These are phyloP conservation scores for Pleurotus tuoliensis DNA, from an alignment of 768 basidiomycete species.

Conservation along the genomic window DNA sequence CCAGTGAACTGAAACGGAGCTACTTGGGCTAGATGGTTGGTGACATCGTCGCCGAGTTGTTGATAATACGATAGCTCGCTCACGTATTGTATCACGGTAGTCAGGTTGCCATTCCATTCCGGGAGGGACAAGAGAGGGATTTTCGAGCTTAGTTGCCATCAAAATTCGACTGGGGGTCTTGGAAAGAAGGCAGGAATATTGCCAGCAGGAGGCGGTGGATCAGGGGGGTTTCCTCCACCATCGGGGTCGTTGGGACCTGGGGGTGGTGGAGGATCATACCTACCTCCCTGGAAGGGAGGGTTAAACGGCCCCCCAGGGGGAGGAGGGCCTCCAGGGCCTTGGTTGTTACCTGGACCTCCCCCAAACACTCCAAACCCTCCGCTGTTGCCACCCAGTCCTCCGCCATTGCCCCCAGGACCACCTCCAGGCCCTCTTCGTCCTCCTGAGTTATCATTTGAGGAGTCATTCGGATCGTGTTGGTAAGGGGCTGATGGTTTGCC, in stretches of 20 bases:
- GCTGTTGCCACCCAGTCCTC: neutral
- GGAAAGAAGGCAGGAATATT: neutral
- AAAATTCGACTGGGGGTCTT: neutral
- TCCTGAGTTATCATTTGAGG: no score
- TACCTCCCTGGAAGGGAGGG: neutral
- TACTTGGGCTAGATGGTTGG: neutral
- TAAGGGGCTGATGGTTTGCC: no score
- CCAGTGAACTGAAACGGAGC: neutral
- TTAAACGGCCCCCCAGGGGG: neutral
- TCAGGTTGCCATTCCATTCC: neutral
- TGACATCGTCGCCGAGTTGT: neutral
- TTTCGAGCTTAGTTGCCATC: neutral
- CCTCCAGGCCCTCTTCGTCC: neutral
- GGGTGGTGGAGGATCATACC: neutral
- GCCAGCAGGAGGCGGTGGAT: neutral
- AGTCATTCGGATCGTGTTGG: no score
- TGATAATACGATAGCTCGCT: neutral
- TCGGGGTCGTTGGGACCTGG: neutral
- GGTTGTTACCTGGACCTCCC: neutral
- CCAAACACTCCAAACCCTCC: neutral
- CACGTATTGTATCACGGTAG: neutral
- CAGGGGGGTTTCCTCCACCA: neutral
- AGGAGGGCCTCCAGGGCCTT: neutral
- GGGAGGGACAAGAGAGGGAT: neutral
- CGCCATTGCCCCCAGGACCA: neutral